These are phyloP conservation scores for Torulaspora franciscae DNA, from an alignment of 805 yeast species.

Conservation along the genomic window DNA sequence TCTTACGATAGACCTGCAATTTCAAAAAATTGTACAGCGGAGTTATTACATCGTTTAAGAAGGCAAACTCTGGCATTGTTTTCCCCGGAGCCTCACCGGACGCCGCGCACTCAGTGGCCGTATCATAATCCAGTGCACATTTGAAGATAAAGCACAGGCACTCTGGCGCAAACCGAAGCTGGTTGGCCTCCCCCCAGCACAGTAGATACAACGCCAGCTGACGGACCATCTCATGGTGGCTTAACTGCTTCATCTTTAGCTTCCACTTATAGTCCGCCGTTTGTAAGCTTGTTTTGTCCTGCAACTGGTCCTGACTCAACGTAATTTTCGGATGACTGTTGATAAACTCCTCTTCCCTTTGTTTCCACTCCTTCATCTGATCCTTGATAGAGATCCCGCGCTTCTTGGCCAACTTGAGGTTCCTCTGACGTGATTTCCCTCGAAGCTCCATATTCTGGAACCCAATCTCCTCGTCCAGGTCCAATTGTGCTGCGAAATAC, in stretches of 20 bases:
- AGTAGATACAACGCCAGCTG: constrained; percentile 68
- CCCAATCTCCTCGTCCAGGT: constrained; percentile 65
- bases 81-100: constrained; percentile 16
- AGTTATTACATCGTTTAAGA: constrained; percentile 64
- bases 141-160: constrained; percentile 80
- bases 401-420: constrained; percentile 42
- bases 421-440: constrained; percentile 43
- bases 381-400: constrained; percentile 36
- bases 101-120: constrained; percentile 39
- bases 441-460: constrained; percentile 50
- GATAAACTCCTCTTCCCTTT: constrained; percentile 47
- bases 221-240: constrained; percentile 54
- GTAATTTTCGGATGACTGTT: constrained; percentile 50
- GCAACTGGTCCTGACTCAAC: constrained; percentile 58
- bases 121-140: constrained; percentile 69
- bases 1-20: constrained; percentile 55
- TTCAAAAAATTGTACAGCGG: constrained; percentile 67
- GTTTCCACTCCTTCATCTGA: constrained; percentile 39
- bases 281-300: constrained; percentile 59
- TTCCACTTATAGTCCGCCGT: constrained; percentile 85
- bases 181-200: constrained; percentile 90
- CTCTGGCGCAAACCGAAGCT: constrained; percentile 82
- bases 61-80: constrained; percentile 43
- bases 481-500: constrained; percentile 84
- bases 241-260: constrained; percentile 49